Evolutionary conservation across 2,329 filamentous ascomycete genomes (phyloP).

Genomic region (Alternaria sp.): DNA sequence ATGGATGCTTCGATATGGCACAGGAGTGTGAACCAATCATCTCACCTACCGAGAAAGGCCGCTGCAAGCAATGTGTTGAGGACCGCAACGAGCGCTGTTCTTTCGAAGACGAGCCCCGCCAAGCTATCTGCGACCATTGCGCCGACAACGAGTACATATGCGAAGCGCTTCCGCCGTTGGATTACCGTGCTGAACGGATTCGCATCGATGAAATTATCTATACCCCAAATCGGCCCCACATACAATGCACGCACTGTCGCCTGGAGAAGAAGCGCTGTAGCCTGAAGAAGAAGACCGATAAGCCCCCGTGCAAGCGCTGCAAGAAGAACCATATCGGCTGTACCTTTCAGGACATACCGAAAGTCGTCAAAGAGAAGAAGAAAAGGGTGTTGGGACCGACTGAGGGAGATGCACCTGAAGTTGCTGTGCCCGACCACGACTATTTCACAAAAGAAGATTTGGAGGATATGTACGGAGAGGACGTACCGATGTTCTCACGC

Average conservation of each 20-base stretch:
- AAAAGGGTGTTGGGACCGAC: background rate
- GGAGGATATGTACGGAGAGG: slow-evolving; percentile 13
- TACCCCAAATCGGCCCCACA: slow-evolving; percentile 21
- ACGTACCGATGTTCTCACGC: slow-evolving; percentile 7
- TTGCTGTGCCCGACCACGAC: background rate
- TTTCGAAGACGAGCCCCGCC: slow-evolving; percentile 22
- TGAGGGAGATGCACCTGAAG: slow-evolving; percentile 9
- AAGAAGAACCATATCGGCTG: slow-evolving; percentile 33
- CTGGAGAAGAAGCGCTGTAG: slow-evolving; percentile 38
- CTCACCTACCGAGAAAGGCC: slow-evolving; percentile 34
- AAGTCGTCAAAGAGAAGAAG: slow-evolving; percentile 11
- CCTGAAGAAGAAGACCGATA: slow-evolving; percentile 33
- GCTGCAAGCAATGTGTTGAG: slow-evolving; percentile 38
- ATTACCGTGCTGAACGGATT: slow-evolving; percentile 24
- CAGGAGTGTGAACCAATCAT: slow-evolving; percentile 45
- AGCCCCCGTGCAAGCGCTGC: slow-evolving; percentile 44
- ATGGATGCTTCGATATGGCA: slow-evolving; percentile 19
- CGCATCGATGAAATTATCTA: slow-evolving; percentile 29
- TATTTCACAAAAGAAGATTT: slow-evolving; percentile 26
- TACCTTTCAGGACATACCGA: slow-evolving; percentile 35
- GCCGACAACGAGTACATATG: slow-evolving; percentile 17
- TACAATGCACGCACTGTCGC: slow-evolving; percentile 39
- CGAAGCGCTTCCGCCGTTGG: slow-evolving; percentile 18
- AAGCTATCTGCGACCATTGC: slow-evolving; percentile 31
- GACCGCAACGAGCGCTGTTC: slow-evolving; percentile 24